Base-by-base conservation (phyloP, 306 rosid genomes). In the Ziziphus jujuba region DNA sequence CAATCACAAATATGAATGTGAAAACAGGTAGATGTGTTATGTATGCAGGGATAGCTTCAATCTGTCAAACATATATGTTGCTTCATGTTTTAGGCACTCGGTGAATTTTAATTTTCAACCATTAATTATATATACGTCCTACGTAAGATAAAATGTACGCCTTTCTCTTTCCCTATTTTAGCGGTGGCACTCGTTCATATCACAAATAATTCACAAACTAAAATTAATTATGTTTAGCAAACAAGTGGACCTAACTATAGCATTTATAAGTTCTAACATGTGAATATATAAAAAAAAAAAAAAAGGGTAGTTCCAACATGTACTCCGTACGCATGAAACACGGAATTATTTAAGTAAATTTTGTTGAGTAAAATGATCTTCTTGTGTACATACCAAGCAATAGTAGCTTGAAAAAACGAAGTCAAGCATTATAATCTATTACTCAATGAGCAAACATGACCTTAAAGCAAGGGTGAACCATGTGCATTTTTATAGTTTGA, bases 401-500 rank as follows among this genome's bases (percentile, higher is more conserved):
- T 33, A 62, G 59, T 70, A 79, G 66, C 80, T 77, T 74, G 60
- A 9, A 84, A 67, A 81, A 81, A 75, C 73, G 36, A 51, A 15
- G 67, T 66, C 63, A 81, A 48, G 65, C 71, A 79, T 67, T 57
- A 54, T 35, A 59, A 58, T 65, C 16, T 61, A 52, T 58, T 63
- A 74, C 84, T 72, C 79, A 57, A 66, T 63, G 59, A 63, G 66
- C 45, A 80, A 83, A 72, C 58, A 56, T 54, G 56, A 69, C 63
- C 38, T 59, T 20, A 55, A 77, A 62, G 72, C 63, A 45, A 45
- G 71, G 71, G 60, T 69, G 62, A 4, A 44, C 78, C 91, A 89
- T 77, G 89, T 89, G 88, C 72, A 55, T 19, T 50, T 20, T 67
- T 53, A 8, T 56, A 19, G 77, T 73, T 80, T 83, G 78, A 45